phyloP scores from a whole-genome alignment of 805 yeast genomes.

The Candida coquimbonensis region DNA sequence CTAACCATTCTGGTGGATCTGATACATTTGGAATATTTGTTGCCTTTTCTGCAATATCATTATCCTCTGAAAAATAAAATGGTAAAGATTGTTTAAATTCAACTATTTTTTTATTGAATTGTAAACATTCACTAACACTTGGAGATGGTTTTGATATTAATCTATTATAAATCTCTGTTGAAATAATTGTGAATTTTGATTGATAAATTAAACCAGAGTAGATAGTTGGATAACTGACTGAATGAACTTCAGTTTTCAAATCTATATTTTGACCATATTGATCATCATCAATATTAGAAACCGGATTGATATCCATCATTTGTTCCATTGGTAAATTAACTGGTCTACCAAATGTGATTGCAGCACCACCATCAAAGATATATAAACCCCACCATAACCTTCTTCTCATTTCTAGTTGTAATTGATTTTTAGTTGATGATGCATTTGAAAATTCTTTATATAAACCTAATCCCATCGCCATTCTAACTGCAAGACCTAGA shows the following conservation, averaged over 20 bases:
- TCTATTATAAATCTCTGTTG: constrained; percentile 42
- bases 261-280: constrained; percentile 17
- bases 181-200: constrained; percentile 40
- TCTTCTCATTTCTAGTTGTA: constrained; percentile 48
- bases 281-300: constrained; percentile 44
- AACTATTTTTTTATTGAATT: constrained; percentile 37
- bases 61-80: constrained; percentile 37
- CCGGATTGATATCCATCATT: constrained; percentile 41
- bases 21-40: constrained; percentile 17
- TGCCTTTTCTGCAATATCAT: constrained; percentile 23
- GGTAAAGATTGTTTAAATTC: constrained; percentile 39
- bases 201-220: constrained; percentile 54
- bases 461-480: constrained; percentile 62
- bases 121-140: constrained; percentile 41
- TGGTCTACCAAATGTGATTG: constrained; percentile 62
- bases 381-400: constrained; percentile 66
- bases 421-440: constrained; percentile 30
- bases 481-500: constrained; percentile 54
- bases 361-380: constrained; percentile 56
- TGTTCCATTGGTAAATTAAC: constrained; percentile 41
- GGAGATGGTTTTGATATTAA: constrained; percentile 42
- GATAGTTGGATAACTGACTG: constrained; percentile 39
- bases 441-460: constrained; percentile 45
- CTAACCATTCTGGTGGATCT: constrained; percentile 43
- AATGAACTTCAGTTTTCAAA: constrained; percentile 12